Evolutionary conservation across 257 asterid genomes (phyloP).

Genomic region (Dorcoceras hygrometricum): DNA sequence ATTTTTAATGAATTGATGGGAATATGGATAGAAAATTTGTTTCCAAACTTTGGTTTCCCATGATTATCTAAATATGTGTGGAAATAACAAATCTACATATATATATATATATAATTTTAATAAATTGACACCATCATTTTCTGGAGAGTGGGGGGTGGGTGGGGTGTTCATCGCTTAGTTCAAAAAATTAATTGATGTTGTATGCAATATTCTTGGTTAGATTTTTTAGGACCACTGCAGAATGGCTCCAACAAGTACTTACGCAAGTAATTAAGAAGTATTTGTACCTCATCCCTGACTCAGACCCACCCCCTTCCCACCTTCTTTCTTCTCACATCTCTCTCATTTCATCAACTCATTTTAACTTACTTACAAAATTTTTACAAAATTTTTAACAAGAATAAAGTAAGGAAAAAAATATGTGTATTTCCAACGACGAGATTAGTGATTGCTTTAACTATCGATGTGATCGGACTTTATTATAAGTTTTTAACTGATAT

Average conservation of each 20-base stretch:
- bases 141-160: no score
- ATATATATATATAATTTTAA: no score
- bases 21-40: no score
- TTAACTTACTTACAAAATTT: neutral
- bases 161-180: neutral
- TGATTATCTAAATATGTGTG: no score
- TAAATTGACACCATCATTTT: neutral
- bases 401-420: no score
- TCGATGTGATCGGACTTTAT: no score
- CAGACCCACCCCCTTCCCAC: constrained; percentile 7
- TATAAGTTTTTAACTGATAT: no score
- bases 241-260: constrained; percentile 26
- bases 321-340: constrained; percentile 23
- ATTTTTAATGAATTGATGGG: no score
- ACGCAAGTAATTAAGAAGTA: constrained; percentile 37
- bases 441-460: neutral
- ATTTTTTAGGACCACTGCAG: constrained; percentile 39
- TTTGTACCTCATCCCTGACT: constrained; percentile 37
- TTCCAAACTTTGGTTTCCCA: no score
- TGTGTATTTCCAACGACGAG: neutral
- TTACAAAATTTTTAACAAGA: constrained; percentile 4
- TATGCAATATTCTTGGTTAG: constrained; percentile 10
- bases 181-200: constrained; percentile 23
- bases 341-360: constrained; percentile 8
- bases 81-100: no score